phyloP scores from a whole-genome alignment of 78 protist species.

The Thecamonas trahens region DNA sequence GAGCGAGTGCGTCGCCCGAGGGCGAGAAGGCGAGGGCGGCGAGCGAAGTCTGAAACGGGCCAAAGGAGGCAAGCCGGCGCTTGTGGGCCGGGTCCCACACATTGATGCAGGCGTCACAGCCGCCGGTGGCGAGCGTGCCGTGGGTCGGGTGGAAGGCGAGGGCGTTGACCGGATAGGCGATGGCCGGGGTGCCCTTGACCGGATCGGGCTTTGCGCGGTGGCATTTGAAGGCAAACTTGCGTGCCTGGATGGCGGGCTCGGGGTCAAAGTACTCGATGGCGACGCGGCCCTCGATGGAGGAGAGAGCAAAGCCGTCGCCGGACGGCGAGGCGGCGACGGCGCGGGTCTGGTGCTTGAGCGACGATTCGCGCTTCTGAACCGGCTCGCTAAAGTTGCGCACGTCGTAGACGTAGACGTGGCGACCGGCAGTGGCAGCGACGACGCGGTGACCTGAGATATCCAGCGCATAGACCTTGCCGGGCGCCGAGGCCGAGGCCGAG shows the following conservation, averaged over 20 bases:
- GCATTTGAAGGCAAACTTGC: slow-evolving; percentile 88
- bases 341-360: slow-evolving; percentile 80
- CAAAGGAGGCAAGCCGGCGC: slow-evolving; percentile 46
- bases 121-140: slow-evolving; percentile 95
- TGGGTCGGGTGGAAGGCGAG: slow-evolving; percentile 81
- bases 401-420: slow-evolving; percentile 53
- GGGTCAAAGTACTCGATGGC: slow-evolving; percentile 82
- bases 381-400: slow-evolving; percentile 35
- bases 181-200: slow-evolving; percentile 32
- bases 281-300: slow-evolving; percentile 83
- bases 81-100: slow-evolving; percentile 80
- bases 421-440: slow-evolving; percentile 62
- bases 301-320: slow-evolving; percentile 64
- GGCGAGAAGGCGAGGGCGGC: slow-evolving; percentile 59
- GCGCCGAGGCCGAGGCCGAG: neutral
- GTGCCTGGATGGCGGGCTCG: slow-evolving; percentile 23
- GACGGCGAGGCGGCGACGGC: slow-evolving; percentile 35
- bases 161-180: slow-evolving; percentile 86
- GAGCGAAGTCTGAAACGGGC: slow-evolving; percentile 52
- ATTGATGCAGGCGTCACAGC: slow-evolving; percentile 83
- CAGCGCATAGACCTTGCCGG: slow-evolving; percentile 36
- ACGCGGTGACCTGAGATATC: slow-evolving; percentile 1
- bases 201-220: slow-evolving; percentile 58
- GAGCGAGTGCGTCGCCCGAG: slow-evolving; percentile 72
- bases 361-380: slow-evolving; percentile 64